phyloP scores from a whole-genome alignment of 257 asterid species.

The Buddleja alternifolia region DNA sequence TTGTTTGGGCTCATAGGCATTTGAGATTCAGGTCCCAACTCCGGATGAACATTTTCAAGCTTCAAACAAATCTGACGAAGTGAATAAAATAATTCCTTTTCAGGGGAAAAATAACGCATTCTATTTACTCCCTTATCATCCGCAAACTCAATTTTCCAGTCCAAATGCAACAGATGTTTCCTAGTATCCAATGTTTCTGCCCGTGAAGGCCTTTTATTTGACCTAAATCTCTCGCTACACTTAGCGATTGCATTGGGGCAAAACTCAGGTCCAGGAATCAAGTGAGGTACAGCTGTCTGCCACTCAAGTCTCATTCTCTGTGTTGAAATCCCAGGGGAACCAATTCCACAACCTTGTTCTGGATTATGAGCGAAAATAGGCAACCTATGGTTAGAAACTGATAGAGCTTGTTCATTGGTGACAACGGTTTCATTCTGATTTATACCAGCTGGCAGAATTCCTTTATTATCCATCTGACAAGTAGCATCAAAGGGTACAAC shows the following conservation, averaged over 20 bases:
- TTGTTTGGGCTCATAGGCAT: constrained; percentile 14
- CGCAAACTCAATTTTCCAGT: constrained; percentile 59
- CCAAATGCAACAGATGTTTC: constrained; percentile 58
- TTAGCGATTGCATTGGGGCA: constrained; percentile 49
- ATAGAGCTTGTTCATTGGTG: constrained; percentile 27
- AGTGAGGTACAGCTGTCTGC: constrained; percentile 45
- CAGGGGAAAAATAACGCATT: constrained; percentile 57
- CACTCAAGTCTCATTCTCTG: constrained; percentile 31
- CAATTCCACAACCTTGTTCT: constrained; percentile 34
- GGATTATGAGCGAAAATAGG: constrained; percentile 29
- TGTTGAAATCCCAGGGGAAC: constrained; percentile 33
- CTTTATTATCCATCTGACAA: constrained; percentile 34
- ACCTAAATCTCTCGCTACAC: constrained; percentile 25
- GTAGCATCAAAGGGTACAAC: constrained; percentile 44
- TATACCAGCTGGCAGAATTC: constrained; percentile 20
- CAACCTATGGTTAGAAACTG: constrained; percentile 29
- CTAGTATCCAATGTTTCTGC: constrained; percentile 26
- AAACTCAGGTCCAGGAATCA: constrained; percentile 43
- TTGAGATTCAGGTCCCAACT: constrained; percentile 36
- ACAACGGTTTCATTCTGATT: constrained; percentile 25
- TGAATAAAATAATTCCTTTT: constrained; percentile 41
- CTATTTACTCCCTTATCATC: constrained; percentile 9
- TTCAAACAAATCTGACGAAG: constrained; percentile 35
- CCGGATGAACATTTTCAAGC: constrained; percentile 10
- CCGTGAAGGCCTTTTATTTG: background rate